These are phyloP conservation scores for Ogataea glucozyma DNA, from an alignment of 805 yeast genomes.

Conservation along the genomic window DNA sequence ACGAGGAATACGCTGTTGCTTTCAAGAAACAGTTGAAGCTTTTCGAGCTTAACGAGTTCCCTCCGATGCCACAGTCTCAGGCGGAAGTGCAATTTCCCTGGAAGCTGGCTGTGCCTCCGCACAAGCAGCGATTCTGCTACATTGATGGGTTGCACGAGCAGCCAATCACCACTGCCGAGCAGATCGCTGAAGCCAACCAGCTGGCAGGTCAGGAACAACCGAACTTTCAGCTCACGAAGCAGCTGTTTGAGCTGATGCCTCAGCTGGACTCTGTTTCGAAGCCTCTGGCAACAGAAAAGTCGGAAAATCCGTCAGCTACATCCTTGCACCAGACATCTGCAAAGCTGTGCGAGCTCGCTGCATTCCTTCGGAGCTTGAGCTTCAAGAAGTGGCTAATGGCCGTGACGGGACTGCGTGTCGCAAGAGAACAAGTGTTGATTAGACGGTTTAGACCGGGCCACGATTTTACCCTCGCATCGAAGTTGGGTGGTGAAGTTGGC, in stretches of 20 bases:
- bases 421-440: constrained; percentile 66
- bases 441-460: constrained; percentile 94
- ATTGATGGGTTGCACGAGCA: constrained; percentile 60
- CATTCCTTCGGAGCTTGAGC: constrained; percentile 57
- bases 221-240: constrained; percentile 44
- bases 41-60: constrained; percentile 57
- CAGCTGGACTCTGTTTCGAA: constrained; percentile 2
- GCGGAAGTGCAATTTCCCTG: constrained; percentile 69
- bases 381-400: constrained; percentile 69
- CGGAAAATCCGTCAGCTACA: constrained; percentile 22
- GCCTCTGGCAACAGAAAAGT: not conserved
- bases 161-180: constrained; percentile 34
- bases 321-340: constrained; percentile 24
- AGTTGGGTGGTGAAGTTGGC: constrained; percentile 32
- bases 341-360: constrained; percentile 53
- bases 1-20: constrained; percentile 48
- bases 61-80: constrained; percentile 55
- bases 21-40: constrained; percentile 51
- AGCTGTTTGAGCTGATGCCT: constrained; percentile 13
- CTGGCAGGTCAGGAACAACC: constrained; percentile 49
- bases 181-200: constrained; percentile 35
- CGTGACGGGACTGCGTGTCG: constrained; percentile 62
- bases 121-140: constrained; percentile 83
- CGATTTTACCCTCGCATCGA: constrained; percentile 90
- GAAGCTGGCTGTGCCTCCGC: constrained; percentile 92